Evolutionary conservation across 345 rosid species (phyloP).

Genomic region (Citropsis articulata): DNA sequence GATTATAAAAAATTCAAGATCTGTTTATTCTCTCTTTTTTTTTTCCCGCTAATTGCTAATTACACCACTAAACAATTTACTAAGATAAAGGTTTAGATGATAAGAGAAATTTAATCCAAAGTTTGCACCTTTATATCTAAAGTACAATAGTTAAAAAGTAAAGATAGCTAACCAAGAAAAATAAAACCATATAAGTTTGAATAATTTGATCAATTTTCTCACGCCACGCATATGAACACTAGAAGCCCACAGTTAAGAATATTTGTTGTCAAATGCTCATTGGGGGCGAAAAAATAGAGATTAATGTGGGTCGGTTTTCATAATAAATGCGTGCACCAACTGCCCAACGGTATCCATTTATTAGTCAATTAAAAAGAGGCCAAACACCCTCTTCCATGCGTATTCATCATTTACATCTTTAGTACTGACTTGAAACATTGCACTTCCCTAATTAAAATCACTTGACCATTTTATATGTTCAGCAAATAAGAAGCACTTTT

Average conservation of each 20-base stretch:
- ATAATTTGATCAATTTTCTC: background rate
- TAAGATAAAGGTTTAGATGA: too few relatives aligned
- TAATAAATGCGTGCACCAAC: constrained; percentile 47
- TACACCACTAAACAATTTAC: too few relatives aligned
- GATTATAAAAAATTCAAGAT: too few relatives aligned
- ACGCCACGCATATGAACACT: too few relatives aligned
- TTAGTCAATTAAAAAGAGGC: background rate
- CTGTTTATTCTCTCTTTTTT: too few relatives aligned
- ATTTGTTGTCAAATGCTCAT: background rate
- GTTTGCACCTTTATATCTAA: too few relatives aligned
- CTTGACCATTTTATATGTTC: background rate
- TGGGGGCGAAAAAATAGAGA: background rate
- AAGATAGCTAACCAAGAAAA: too few relatives aligned
- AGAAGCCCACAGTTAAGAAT: background rate
- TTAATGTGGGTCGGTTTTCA: constrained; percentile 16
- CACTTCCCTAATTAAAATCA: background rate
- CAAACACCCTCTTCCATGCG: constrained; percentile 21
- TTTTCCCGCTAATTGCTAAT: too few relatives aligned
- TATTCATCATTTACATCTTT: constrained; percentile 16
- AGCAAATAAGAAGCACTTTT: background rate
- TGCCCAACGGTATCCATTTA: constrained; percentile 12
- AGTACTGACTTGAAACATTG: background rate
- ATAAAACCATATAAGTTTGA: too few relatives aligned
- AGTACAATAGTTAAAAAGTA: too few relatives aligned
- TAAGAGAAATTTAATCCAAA: too few relatives aligned